Percentiles rank a stretch among this genome's conserved stretches.
Evolutionary conservation across 1,284 basidiomycete genomes (phyloP).

Genomic region (Rhodotorula mucilaginosa): DNA sequence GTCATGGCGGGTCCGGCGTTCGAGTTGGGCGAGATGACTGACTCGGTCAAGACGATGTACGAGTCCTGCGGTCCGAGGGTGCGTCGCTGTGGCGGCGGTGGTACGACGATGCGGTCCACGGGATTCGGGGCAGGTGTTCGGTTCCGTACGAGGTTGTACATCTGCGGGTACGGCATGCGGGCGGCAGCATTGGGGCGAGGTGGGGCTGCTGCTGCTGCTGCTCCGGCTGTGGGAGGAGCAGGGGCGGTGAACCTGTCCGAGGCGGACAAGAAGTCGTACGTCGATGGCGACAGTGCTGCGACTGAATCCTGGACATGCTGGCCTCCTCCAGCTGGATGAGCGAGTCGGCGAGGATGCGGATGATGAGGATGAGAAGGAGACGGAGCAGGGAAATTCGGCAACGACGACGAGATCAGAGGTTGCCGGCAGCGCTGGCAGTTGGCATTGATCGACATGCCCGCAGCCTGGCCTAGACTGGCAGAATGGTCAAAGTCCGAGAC

Average conservation of each 20-base stretch:
- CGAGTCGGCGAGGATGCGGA: not conserved
- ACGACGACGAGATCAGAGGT: constrained; percentile 22
- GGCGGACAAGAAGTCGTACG: constrained; percentile 71
- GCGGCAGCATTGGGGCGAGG: not conserved
- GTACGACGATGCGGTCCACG: no score
- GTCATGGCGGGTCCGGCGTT: no score
- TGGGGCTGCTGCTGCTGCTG: not conserved
- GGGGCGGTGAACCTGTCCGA: constrained; percentile 59
- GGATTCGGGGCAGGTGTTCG: no score
- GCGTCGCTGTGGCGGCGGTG: not conserved
- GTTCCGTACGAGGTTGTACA: no score
- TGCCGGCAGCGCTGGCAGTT: constrained; percentile 38
- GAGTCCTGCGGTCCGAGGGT: constrained; percentile 64
- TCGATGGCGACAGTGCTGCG: constrained; percentile 74
- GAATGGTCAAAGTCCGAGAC: no score
- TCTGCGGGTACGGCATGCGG: not conserved
- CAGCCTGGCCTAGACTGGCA: not conserved
- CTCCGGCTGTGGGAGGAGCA: constrained; percentile 55
- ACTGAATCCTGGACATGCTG: constrained; percentile 75
- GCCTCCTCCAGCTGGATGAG: not conserved
- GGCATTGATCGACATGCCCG: not conserved
- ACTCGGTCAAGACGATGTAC: constrained; percentile 69
- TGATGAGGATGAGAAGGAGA: not conserved
- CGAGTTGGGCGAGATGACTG: constrained; percentile 10
- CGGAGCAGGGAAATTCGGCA: not conserved